phyloP scores from a whole-genome alignment of 768 basidiomycete species.

The Clitopilus hobsonii region DNA sequence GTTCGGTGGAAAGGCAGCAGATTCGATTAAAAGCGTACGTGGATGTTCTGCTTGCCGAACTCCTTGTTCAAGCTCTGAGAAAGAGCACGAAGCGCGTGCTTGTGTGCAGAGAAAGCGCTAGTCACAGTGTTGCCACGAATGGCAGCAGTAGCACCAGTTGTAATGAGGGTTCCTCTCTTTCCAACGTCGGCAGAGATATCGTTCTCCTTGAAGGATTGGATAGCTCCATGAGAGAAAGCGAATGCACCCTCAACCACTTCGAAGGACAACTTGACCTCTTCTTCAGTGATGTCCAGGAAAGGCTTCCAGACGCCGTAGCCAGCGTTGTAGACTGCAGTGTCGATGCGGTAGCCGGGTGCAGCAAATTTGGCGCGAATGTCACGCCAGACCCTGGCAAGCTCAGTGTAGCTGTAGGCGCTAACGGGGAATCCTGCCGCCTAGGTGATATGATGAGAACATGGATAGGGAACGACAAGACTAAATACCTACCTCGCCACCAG shows the following conservation, averaged over 20 bases:
- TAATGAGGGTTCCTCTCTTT: conserved; percentile 59
- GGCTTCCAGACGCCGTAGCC: conserved; percentile 56
- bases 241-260: conserved; percentile 56
- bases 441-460: conserved; percentile 4
- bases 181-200: conserved; percentile 40
- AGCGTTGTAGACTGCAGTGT: conserved; percentile 62
- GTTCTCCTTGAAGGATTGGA: conserved; percentile 57
- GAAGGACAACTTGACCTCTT: conserved; percentile 47
- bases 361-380: conserved; percentile 42
- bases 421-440: conserved; percentile 58
- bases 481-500: conserved; percentile 50
- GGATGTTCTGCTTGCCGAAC: conserved; percentile 68
- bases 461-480: neutral
- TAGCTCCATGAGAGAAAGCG: conserved; percentile 56
- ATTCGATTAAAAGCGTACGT: conserved; percentile 41
- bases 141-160: conserved; percentile 71
- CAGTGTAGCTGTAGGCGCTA: conserved; percentile 39
- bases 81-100: conserved; percentile 56
- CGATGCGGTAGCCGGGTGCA: conserved; percentile 44
- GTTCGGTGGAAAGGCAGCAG: conserved; percentile 26
- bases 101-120: conserved; percentile 60
- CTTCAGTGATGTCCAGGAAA: conserved; percentile 58
- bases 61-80: conserved; percentile 69
- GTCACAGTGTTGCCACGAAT: conserved; percentile 56
- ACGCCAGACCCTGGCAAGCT: conserved; percentile 45